Conservation (phyloP, 192 early-diverging fungal genomes). For the Rhizophagus sp. region DNA sequence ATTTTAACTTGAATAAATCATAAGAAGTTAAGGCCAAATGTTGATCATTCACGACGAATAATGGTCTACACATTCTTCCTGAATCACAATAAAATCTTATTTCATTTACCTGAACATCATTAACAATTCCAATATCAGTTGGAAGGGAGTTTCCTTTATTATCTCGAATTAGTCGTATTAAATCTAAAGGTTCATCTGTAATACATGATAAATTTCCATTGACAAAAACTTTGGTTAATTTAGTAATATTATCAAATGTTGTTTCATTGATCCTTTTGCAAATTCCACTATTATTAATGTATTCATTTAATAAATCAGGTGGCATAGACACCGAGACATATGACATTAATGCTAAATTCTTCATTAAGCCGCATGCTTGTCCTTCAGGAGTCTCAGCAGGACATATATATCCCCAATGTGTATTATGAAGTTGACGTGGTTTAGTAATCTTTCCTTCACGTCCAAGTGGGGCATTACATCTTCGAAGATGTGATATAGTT, state of each 20-base stretch:
- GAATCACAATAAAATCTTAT: constrained; percentile 93
- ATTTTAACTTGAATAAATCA: constrained; percentile 55
- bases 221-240: constrained; percentile 92
- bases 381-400: constrained; percentile 99
- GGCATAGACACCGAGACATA: constrained; percentile 89
- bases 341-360: constrained; percentile 97
- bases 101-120: constrained; percentile 93
- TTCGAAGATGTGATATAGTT: constrained; percentile 96
- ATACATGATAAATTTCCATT: constrained; percentile 99
- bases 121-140: constrained; percentile 91
- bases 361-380: constrained; percentile 98
- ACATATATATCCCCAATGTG: constrained; percentile 98
- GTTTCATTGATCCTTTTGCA: constrained; percentile 62
- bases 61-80: constrained; percentile 91
- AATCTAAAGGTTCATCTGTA: constrained; percentile 82
- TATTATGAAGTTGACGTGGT: constrained; percentile 98
- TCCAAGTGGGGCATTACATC: constrained; percentile 96
- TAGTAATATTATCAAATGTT: neutral
- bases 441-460: constrained; percentile 97
- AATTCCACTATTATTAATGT: constrained; percentile 92
- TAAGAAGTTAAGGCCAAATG: constrained; percentile 65
- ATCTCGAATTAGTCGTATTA: constrained; percentile 76
- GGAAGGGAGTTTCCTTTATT: constrained; percentile 77
- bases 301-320: constrained; percentile 76
- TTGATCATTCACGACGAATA: constrained; percentile 86